Percentiles rank a stretch among this genome's conserved stretches.
These are phyloP conservation scores for Berberis vulgaris DNA, from an alignment of 164 flowering plant species.

Conservation along the genomic window DNA sequence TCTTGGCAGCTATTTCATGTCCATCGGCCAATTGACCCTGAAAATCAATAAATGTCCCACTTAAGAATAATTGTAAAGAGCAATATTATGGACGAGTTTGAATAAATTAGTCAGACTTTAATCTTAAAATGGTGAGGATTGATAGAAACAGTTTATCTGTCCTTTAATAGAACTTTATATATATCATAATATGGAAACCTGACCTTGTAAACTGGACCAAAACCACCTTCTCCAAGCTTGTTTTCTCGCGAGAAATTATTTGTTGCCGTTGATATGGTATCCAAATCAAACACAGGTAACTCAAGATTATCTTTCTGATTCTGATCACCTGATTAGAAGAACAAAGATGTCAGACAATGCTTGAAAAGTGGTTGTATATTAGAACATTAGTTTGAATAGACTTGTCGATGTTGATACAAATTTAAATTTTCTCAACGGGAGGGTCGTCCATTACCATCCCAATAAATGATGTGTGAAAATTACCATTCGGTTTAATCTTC, in stretches of 20 bases:
- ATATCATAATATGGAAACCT: neutral
- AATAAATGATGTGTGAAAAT: neutral
- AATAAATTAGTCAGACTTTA: too few relatives aligned
- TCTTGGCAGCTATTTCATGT: slow-evolving; percentile 8
- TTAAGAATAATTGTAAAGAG: neutral
- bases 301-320: neutral
- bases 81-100: neutral
- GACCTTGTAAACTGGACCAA: slow-evolving; percentile 48
- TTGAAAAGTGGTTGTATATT: neutral
- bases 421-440: neutral
- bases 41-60: neutral
- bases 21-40: slow-evolving; percentile 3
- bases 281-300: slow-evolving; percentile 7
- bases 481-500: neutral
- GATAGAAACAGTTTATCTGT: too few relatives aligned
- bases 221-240: slow-evolving; percentile 31
- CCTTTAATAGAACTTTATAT: too few relatives aligned
- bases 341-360: neutral
- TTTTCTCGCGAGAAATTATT: slow-evolving; percentile 17
- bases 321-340: neutral
- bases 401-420: neutral
- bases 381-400: neutral
- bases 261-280: slow-evolving; percentile 13
- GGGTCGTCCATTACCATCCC: neutral
- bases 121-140: too few relatives aligned